Evolutionary conservation across 345 rosid genomes (phyloP).

Genomic region (Pelargonium nanum): DNA sequence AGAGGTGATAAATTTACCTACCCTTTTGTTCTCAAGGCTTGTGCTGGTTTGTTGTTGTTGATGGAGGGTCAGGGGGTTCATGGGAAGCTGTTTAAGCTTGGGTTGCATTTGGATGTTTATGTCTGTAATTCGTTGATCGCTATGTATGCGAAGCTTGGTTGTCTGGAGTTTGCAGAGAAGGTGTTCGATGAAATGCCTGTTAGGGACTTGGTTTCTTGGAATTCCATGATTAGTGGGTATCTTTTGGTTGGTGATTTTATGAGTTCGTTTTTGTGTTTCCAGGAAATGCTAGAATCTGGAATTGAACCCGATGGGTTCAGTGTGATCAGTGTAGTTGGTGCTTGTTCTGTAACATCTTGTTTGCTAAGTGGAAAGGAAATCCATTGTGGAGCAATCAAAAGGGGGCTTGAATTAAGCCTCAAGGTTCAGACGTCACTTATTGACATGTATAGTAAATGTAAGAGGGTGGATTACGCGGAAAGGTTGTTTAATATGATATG

Average conservation of each 20-base stretch:
- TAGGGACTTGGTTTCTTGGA: slow-evolving; percentile 75
- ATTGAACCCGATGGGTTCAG: slow-evolving; percentile 41
- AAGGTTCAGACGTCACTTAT: slow-evolving; percentile 58
- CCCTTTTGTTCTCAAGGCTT: slow-evolving; percentile 67
- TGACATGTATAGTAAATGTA: slow-evolving; percentile 57
- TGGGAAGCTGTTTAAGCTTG: slow-evolving; percentile 41
- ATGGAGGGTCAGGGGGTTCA: slow-evolving; percentile 44
- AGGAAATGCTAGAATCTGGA: slow-evolving; percentile 35
- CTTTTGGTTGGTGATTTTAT: slow-evolving; percentile 37
- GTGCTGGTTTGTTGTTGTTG: slow-evolving; percentile 27
- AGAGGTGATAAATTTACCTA: slow-evolving; percentile 43
- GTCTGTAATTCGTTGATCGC: slow-evolving; percentile 54
- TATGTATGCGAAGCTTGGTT: slow-evolving; percentile 46
- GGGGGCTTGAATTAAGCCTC: slow-evolving; percentile 32
- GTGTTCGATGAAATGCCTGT: slow-evolving; percentile 57
- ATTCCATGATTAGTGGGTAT: slow-evolving; percentile 62
- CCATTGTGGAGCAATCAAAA: slow-evolving; percentile 52
- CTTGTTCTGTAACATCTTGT: slow-evolving; percentile 33
- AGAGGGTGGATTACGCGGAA: slow-evolving; percentile 45
- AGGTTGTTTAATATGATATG: slow-evolving; percentile 34
- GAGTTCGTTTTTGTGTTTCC: slow-evolving; percentile 30
- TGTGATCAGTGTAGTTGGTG: slow-evolving; percentile 44
- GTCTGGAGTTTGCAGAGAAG: slow-evolving; percentile 36
- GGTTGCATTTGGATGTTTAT: slow-evolving; percentile 49
- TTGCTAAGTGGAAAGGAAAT: slow-evolving; percentile 47